Evolutionary conservation across 177 flowering plant species (phyloP).

Genomic region (Telopea speciosissima): DNA sequence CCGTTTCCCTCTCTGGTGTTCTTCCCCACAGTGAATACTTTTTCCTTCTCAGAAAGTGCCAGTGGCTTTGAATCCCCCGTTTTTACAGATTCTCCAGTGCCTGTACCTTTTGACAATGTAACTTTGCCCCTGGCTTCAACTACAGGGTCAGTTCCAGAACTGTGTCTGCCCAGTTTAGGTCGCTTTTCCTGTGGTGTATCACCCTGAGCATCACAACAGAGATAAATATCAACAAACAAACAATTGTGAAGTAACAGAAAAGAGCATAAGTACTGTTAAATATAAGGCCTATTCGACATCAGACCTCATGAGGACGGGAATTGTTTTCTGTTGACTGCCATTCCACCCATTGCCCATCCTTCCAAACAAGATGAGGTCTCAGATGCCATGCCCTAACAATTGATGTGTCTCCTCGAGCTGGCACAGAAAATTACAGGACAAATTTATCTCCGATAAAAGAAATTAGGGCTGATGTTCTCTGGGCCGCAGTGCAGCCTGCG

Average conservation of each 20-base stretch:
- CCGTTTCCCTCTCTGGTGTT: slow-evolving; percentile 34
- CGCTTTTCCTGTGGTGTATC: slow-evolving; percentile 74
- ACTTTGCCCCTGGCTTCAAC: slow-evolving; percentile 39
- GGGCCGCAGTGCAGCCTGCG: too few relatives aligned
- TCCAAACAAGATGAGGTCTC: slow-evolving; percentile 78
- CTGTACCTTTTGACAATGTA: slow-evolving; percentile 20
- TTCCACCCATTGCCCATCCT: slow-evolving; percentile 76
- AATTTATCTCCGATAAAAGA: not conserved
- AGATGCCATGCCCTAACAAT: slow-evolving; percentile 70
- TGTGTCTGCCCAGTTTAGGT: slow-evolving; percentile 35
- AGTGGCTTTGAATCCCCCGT: slow-evolving; percentile 35
- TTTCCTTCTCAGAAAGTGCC: slow-evolving; percentile 50
- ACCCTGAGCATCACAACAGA: slow-evolving; percentile 35
- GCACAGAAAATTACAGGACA: slow-evolving; percentile 10
- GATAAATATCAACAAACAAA: not conserved
- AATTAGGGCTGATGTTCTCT: too few relatives aligned
- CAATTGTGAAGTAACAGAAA: not conserved
- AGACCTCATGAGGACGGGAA: slow-evolving; percentile 42
- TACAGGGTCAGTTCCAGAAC: slow-evolving; percentile 18
- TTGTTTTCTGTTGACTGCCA: slow-evolving; percentile 34
- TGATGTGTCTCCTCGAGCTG: slow-evolving; percentile 66
- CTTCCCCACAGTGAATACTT: slow-evolving; percentile 61
- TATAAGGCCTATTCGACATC: not conserved
- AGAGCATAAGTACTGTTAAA: not conserved
- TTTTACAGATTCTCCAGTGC: slow-evolving; percentile 19